Evolutionary conservation across 1,284 basidiomycete genomes (phyloP).

Genomic region (Peniophora sp.): DNA sequence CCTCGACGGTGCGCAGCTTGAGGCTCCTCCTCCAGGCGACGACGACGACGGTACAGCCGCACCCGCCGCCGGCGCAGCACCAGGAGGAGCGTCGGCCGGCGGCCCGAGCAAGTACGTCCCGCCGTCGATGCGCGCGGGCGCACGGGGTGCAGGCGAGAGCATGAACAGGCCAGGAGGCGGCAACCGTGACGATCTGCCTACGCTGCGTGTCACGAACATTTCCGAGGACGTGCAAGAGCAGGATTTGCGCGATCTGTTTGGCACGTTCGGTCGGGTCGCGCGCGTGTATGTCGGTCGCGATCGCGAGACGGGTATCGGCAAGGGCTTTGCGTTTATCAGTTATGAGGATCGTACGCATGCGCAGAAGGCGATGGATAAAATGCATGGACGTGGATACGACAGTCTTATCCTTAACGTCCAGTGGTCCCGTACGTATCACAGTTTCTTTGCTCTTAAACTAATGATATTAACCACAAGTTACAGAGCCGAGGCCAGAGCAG

Average conservation of each 20-base stretch:
- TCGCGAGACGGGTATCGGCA: conserved; percentile 90
- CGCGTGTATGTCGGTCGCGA: conserved; percentile 94
- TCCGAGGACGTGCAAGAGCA: conserved; percentile 93
- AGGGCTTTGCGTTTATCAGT: conserved; percentile 94
- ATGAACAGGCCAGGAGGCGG: conserved; percentile 60
- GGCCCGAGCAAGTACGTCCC: conserved; percentile 81
- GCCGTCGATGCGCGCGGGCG: conserved; percentile 77
- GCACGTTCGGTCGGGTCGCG: conserved; percentile 74
- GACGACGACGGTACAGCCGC: conserved; percentile 45
- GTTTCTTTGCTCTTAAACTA: neutral
- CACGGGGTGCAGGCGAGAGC: conserved; percentile 70
- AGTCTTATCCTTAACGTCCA: conserved; percentile 83
- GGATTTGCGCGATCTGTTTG: conserved; percentile 91
- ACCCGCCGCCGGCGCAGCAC: conserved; percentile 32
- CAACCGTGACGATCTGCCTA: conserved; percentile 87
- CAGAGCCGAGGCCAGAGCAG: neutral
- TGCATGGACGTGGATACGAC: conserved; percentile 89
- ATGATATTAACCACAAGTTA: neutral
- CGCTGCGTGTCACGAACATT: conserved; percentile 95
- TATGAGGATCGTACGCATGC: conserved; percentile 82
- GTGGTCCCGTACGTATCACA: conserved; percentile 57
- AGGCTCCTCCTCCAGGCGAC: conserved; percentile 38
- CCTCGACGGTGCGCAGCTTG: conserved; percentile 45
- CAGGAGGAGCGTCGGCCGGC: conserved; percentile 20
- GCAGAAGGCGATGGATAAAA: conserved; percentile 87